phyloP scores from a whole-genome alignment of 352 stramenopile genomes.

The Lagenidium giganteum region DNA sequence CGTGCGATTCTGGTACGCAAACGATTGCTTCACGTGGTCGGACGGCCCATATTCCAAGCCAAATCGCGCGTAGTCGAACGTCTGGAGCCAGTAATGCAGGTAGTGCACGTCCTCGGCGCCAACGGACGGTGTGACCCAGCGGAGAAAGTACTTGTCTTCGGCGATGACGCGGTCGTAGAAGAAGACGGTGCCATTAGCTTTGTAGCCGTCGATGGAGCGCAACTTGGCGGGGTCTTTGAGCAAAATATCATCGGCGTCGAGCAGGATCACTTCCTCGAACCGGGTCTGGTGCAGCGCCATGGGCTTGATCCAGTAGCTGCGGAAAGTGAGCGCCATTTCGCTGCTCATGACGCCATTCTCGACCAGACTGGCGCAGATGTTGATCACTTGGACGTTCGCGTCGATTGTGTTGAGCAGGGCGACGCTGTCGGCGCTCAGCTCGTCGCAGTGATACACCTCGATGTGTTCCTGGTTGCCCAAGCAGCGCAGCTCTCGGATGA shows the following conservation, averaged over 20 bases:
- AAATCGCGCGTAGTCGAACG: conserved; percentile 50
- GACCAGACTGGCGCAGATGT: conserved; percentile 22
- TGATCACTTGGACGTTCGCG: conserved; percentile 22
- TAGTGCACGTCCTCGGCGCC: conserved; percentile 28
- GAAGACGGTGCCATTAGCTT: conserved; percentile 40
- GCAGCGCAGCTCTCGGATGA: conserved; percentile 22
- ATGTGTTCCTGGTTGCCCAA: conserved; percentile 20
- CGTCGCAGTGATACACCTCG: conserved; percentile 24
- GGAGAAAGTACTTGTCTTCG: conserved; percentile 42
- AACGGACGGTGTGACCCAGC: conserved; percentile 2
- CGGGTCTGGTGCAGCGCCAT: conserved; percentile 25
- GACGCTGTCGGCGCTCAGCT: conserved; percentile 13
- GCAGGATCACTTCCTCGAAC: conserved; percentile 22
- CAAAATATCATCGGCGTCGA: conserved; percentile 50
- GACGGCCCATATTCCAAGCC: conserved; percentile 23
- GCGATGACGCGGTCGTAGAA: conserved; percentile 64
- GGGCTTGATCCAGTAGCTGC: conserved; percentile 30
- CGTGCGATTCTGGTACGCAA: conserved; percentile 33
- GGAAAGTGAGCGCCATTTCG: conserved; percentile 13
- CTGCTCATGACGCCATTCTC: conserved; percentile 11
- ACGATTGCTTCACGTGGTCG: conserved; percentile 31
- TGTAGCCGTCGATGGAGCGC: conserved; percentile 30
- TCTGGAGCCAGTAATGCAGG: conserved; percentile 43
- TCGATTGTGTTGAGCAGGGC: conserved; percentile 12
- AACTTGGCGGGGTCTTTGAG: conserved; percentile 37